A percentile compares a stretch with the other conserved stretches of the same genome.
Evolutionary conservation across 345 rosid genomes (phyloP).

Genomic region (Brassica incana): DNA sequence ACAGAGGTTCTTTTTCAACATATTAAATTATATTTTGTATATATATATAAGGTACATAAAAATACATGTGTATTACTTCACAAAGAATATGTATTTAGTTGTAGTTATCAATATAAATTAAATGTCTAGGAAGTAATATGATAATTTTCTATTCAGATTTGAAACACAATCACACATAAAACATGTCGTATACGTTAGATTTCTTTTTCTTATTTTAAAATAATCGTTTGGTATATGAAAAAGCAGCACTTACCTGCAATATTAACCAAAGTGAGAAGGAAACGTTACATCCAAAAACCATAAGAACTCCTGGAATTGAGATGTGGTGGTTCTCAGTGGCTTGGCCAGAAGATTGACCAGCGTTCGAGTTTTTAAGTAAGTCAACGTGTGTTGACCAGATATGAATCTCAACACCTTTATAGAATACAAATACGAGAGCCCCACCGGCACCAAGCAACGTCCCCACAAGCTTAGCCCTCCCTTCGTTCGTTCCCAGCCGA

Average conservation of each 20-base stretch:
- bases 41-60: not conserved
- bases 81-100: not conserved
- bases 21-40: not conserved
- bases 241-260: conserved; percentile 35
- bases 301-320: conserved; percentile 34
- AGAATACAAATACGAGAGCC: conserved; percentile 55
- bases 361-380: conserved; percentile 13
- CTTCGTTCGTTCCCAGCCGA: conserved; percentile 33
- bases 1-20: not conserved
- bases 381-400: conserved; percentile 45
- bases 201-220: not conserved
- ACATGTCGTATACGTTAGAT: not conserved
- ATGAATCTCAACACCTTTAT: conserved; percentile 48
- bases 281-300: conserved; percentile 37
- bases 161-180: not conserved
- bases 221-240: not conserved
- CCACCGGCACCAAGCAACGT: conserved; percentile 51
- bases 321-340: conserved; percentile 24
- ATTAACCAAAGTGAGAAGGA: conserved; percentile 39
- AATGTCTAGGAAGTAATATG: not conserved
- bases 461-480: conserved; percentile 53
- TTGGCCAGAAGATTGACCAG: conserved; percentile 6
- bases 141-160: not conserved
- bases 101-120: not conserved
- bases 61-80: not conserved